These are phyloP conservation scores for Fraxinus xanthoxyloides DNA, from an alignment of 305 asterid species.

Conservation along the genomic window DNA sequence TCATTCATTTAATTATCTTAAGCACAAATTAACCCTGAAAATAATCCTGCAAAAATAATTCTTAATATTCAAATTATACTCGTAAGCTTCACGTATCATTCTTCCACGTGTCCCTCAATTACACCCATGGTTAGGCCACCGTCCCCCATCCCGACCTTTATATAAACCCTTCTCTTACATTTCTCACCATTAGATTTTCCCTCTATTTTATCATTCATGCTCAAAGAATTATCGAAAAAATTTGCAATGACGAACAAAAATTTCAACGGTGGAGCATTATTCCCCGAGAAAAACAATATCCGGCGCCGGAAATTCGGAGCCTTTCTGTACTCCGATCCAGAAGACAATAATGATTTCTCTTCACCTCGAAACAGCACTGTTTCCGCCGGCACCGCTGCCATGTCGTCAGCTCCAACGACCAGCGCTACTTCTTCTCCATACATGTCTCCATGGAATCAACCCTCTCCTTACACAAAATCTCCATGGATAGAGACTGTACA, in stretches of 20 bases:
- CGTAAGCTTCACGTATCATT: conserved; percentile 23
- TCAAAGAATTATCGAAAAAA: not conserved
- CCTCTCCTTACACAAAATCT: conserved; percentile 29
- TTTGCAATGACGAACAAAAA: conserved; percentile 21
- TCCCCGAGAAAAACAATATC: conserved; percentile 17
- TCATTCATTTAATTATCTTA: not conserved
- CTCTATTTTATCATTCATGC: not conserved
- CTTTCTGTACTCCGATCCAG: not conserved
- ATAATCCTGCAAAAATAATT: not conserved
- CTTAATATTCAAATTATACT: not conserved
- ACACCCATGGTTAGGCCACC: not conserved
- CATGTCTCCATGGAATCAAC: conserved; percentile 39
- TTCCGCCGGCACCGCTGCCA: conserved; percentile 11
- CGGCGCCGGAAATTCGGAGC: conserved; percentile 10
- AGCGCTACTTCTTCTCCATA: conserved; percentile 29
- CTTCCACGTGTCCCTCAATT: conserved; percentile 29
- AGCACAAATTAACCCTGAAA: not conserved
- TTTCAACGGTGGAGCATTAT: conserved; percentile 9
- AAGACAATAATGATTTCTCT: not conserved
- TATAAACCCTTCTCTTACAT: not conserved
- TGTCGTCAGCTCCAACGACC: conserved; percentile 10
- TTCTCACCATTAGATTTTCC: not conserved
- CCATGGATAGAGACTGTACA: conserved; percentile 26
- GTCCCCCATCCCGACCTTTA: not conserved
- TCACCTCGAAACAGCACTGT: not conserved